phyloP scores from a whole-genome alignment of 192 early-diverging fungal species.

The Entomortierella beljakovae region DNA sequence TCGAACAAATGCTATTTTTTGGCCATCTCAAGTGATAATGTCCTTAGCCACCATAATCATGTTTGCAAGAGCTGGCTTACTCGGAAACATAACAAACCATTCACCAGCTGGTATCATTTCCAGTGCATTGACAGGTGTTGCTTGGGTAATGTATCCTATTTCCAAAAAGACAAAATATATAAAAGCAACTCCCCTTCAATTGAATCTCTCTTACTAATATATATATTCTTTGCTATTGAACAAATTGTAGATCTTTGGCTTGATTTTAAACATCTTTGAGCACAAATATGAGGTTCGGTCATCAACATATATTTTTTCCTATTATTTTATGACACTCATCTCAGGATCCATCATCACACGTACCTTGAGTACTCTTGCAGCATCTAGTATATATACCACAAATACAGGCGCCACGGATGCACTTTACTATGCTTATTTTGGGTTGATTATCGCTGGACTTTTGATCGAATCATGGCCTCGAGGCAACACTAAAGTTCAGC shows the following conservation, averaged over 20 bases:
- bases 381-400: background rate
- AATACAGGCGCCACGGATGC: background rate
- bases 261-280: slow-evolving; percentile 3
- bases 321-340: slow-evolving; percentile 11
- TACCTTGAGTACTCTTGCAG: slow-evolving; percentile 1
- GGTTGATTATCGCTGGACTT: slow-evolving; percentile 6
- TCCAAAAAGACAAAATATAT: background rate
- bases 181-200: background rate
- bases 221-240: background rate
- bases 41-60: slow-evolving; percentile 3
- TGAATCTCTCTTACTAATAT: background rate
- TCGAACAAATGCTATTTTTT: slow-evolving; percentile 22
- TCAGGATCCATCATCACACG: slow-evolving; percentile 10
- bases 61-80: slow-evolving; percentile 19
- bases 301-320: slow-evolving; percentile 19
- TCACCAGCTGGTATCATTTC: slow-evolving; percentile 20
- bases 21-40: slow-evolving; percentile 25
- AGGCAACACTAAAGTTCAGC: slow-evolving; percentile 13
- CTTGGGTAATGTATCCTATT: slow-evolving; percentile 27
- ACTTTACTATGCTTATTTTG: slow-evolving; percentile 14
- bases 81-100: background rate
- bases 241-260: slow-evolving; percentile 3
- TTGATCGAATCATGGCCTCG: slow-evolving; percentile 28
- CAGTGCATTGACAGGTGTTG: slow-evolving; percentile 15
- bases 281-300: slow-evolving; percentile 39